Percentiles rank a stretch among this genome's conserved stretches.
These are phyloP conservation scores for Canavalia gladiata DNA, from an alignment of 306 rosid species.

Conservation along the genomic window DNA sequence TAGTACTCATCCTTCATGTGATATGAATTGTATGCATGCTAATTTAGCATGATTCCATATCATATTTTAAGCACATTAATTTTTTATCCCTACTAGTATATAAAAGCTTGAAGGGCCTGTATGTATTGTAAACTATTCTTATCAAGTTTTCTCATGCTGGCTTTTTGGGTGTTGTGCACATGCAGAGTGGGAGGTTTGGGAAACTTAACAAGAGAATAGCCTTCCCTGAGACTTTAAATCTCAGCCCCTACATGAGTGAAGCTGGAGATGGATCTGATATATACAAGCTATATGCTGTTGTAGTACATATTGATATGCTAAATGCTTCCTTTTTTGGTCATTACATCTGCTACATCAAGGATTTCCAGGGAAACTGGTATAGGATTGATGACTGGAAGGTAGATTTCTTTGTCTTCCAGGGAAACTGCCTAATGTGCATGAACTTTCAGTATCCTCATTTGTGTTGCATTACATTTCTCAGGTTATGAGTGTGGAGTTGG, in stretches of 20 bases:
- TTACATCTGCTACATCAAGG: constrained; percentile 92
- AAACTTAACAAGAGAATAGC: constrained; percentile 91
- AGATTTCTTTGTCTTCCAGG: constrained; percentile 29
- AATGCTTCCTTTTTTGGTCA: constrained; percentile 99
- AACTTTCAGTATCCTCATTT: constrained; percentile 45
- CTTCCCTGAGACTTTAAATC: constrained; percentile 88
- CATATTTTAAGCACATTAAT: not conserved
- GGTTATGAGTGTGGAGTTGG: constrained; percentile 82
- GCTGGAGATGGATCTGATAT: constrained; percentile 73
- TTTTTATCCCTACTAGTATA: not conserved
- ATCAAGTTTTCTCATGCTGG: constrained; percentile 14
- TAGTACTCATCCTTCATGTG: constrained; percentile 27
- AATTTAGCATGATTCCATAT: not conserved
- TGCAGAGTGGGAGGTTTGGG: constrained; percentile 96
- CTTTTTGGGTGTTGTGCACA: constrained; percentile 28
- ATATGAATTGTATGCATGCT: constrained; percentile 10
- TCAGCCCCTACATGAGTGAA: constrained; percentile 89
- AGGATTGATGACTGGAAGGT: constrained; percentile 91
- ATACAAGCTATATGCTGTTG: constrained; percentile 89
- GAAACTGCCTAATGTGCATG: not conserved
- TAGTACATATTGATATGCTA: constrained; percentile 94
- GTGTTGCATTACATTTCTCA: constrained; percentile 47
- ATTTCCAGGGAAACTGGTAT: constrained; percentile 82
- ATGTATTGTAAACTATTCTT: constrained; percentile 1
- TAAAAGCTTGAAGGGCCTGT: constrained; percentile 28